Percentiles rank a stretch among this genome's conserved stretches.
phyloP scores from a whole-genome alignment of 495 filamentous ascomycete genomes.

The Neurospora sp. region DNA sequence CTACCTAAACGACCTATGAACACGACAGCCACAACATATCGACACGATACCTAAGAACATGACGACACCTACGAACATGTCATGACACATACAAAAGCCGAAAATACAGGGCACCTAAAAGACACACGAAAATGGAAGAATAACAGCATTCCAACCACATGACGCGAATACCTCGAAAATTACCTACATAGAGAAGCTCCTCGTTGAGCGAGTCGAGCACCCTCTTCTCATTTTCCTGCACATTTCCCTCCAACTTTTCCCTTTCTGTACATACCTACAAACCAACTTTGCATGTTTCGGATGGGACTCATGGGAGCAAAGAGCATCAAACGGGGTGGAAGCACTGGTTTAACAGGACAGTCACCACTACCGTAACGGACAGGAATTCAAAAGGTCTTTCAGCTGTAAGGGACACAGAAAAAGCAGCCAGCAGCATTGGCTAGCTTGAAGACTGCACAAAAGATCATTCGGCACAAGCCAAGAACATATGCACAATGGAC shows the following conservation, averaged over 20 bases:
- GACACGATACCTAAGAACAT: background rate
- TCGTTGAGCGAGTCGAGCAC: background rate
- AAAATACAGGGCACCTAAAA: too few relatives aligned
- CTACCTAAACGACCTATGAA: background rate
- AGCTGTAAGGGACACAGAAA: background rate
- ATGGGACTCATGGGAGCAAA: too few relatives aligned
- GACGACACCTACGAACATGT: background rate
- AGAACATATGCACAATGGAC: background rate
- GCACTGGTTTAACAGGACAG: background rate
- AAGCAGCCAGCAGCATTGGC: background rate
- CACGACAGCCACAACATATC: background rate
- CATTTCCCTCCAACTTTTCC: background rate
- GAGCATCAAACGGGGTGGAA: background rate
- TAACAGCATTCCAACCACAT: background rate
- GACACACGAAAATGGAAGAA: background rate
- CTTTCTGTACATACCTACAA: background rate
- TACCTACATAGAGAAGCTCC: background rate
- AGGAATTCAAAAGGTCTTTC: background rate
- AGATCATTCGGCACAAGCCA: background rate
- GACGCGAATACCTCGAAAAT: background rate
- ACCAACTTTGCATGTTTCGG: background rate
- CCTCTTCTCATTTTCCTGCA: background rate
- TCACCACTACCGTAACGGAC: background rate
- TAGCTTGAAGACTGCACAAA: background rate
- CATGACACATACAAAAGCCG: too few relatives aligned